phyloP scores from a whole-genome alignment of 1,139 yeast species.

The Taiozyma onychis region DNA sequence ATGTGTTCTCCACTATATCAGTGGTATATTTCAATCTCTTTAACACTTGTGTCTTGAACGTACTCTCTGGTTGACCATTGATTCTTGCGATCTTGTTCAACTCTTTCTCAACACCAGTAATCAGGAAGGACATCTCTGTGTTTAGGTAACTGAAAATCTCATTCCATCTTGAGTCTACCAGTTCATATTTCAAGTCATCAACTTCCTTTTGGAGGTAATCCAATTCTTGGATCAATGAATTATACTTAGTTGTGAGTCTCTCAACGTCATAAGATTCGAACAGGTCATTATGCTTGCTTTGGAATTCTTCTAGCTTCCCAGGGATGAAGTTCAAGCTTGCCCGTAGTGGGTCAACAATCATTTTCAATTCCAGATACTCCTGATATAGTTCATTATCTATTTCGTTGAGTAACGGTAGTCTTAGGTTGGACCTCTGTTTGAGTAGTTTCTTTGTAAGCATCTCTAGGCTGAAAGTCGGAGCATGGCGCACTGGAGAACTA shows the following conservation, averaged over 20 bases:
- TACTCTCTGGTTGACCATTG: slow-evolving; percentile 2
- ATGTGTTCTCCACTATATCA: slow-evolving; percentile 28
- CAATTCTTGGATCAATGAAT: slow-evolving; percentile 36
- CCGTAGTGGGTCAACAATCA: slow-evolving; percentile 41
- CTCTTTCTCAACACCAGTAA: slow-evolving; percentile 31
- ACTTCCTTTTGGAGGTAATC: slow-evolving; percentile 36
- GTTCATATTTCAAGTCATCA: slow-evolving; percentile 35
- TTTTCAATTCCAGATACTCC: slow-evolving; percentile 29
- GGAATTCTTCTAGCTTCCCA: slow-evolving; percentile 38
- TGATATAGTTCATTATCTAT: slow-evolving; percentile 36
- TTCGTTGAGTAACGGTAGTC: slow-evolving; percentile 31
- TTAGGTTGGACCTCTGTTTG: slow-evolving; percentile 28
- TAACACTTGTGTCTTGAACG: slow-evolving; percentile 21
- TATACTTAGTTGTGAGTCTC: slow-evolving; percentile 37
- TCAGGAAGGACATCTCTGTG: slow-evolving; percentile 31
- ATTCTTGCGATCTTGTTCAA: slow-evolving; percentile 14
- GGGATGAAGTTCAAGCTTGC: slow-evolving; percentile 62
- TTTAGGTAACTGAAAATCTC: slow-evolving; percentile 41
- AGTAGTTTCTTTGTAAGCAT: slow-evolving; percentile 37
- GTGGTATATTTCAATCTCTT: slow-evolving; percentile 21
- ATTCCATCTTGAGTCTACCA: slow-evolving; percentile 53
- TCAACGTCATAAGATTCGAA: slow-evolving; percentile 28
- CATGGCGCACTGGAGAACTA: slow-evolving; percentile 37
- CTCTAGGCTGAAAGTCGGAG: slow-evolving; percentile 37
- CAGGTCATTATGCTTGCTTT: slow-evolving; percentile 27